Conservation (phyloP, 2,329 filamentous ascomycete species). For the Colletotrichum chlorophyti region DNA sequence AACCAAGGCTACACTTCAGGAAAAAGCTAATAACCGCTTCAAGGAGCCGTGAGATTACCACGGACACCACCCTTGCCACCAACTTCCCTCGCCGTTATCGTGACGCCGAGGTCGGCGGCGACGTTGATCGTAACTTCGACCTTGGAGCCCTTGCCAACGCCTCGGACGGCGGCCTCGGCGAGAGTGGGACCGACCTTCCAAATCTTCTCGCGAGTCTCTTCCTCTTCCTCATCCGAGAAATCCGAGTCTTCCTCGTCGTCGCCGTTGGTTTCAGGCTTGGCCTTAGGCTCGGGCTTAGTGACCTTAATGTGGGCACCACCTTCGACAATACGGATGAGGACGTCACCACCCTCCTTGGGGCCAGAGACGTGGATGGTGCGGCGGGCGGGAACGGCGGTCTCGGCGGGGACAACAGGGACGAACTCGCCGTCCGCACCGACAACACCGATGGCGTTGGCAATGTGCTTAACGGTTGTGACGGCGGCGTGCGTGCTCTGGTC, state of each 20-base stretch:
- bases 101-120: constrained; percentile 77
- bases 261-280: constrained; percentile 71
- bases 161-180: constrained; percentile 84
- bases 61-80: constrained; percentile 86
- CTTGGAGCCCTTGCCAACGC: constrained; percentile 86
- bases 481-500: constrained; percentile 95
- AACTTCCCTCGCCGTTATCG: constrained; percentile 83
- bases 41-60: constrained; percentile 55
- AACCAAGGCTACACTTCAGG: not conserved
- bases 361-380: constrained; percentile 80
- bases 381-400: constrained; percentile 90
- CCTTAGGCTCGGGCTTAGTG: constrained; percentile 83
- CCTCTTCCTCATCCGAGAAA: constrained; percentile 74
- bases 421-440: constrained; percentile 75
- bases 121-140: constrained; percentile 95
- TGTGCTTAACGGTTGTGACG: constrained; percentile 92
- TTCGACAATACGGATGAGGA: constrained; percentile 88
- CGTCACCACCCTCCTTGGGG: constrained; percentile 83
- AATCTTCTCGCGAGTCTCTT: constrained; percentile 87
- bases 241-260: constrained; percentile 71
- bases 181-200: constrained; percentile 88
- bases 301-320: constrained; percentile 92
- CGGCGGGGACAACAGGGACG: constrained; percentile 79
- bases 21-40: not conserved
- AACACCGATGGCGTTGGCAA: constrained; percentile 87